Base-by-base conservation (phyloP, 345 rosid genomes). In the Eutrema yunnanense region DNA sequence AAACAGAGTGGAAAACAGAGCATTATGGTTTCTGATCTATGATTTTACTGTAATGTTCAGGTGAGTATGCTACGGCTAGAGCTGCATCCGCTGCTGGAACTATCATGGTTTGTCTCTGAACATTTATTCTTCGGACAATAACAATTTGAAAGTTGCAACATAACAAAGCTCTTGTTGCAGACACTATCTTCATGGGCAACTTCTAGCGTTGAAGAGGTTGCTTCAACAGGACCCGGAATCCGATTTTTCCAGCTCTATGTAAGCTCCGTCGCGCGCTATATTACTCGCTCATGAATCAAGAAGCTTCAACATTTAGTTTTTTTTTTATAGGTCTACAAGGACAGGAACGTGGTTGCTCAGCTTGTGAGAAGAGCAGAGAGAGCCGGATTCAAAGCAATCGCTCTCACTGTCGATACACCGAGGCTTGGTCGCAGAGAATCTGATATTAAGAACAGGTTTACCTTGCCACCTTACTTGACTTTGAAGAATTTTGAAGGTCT, bases 331-430 rank as follows among this genome's bases (percentile, higher is more conserved):
- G 88, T 87, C 6, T 86, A 81, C 72, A 90, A 74, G 80, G 80
- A 89, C 76, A 85, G 92, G 85, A 79, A 87, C 50, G 88, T 88
- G 41, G 92, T 86, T 65, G 89, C 88, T 30, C 96, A 87, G 66
- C 84, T 91, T 38, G 92, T 91, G 62, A 83, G 86, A 73, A 84
- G 96, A 83, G 90, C 97, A 40, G 93, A 91, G 65, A 86, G 85
- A 72, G 91, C 93, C 16, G 93, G 97, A 9, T 91, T 84, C 84
- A 87, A 86, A 87, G 91, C 97, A 36, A 86, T 91, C 77, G 97
- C 87, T 63, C 97, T 91, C 46, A 91, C 96, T 59, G 97, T 91
- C 43, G 93, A 91, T 71, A 86, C 90, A 72, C 97, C 96, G 16
- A 82, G 91, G 79, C 96, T 91, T 2, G 91, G 91, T 34, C 89